phyloP scores from a whole-genome alignment of 257 asterid genomes.

The Nicotiana knightiana region DNA sequence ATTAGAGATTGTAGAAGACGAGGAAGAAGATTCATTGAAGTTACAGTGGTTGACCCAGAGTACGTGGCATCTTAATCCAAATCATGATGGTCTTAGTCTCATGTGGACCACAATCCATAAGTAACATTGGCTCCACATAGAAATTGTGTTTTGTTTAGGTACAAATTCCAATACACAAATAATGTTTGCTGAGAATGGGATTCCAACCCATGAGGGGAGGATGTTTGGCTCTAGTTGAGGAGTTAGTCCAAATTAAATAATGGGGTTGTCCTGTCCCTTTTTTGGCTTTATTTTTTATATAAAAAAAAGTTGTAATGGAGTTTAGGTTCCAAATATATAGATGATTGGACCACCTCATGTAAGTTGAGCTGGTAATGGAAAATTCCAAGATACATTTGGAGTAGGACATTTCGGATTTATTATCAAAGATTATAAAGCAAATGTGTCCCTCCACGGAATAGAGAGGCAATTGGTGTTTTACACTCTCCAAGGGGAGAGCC shows the following conservation, averaged over 20 bases:
- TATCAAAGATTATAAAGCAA: not conserved
- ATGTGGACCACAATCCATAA: slow-evolving; percentile 23
- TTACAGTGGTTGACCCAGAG: slow-evolving; percentile 5
- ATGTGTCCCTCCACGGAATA: slow-evolving; percentile 34
- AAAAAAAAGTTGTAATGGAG: not conserved
- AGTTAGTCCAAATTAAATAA: not conserved
- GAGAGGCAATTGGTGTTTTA: slow-evolving; percentile 39
- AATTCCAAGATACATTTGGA: not conserved
- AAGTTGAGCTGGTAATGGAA: not conserved
- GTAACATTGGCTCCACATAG: slow-evolving; percentile 7
- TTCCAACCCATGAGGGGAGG: slow-evolving; percentile 14
- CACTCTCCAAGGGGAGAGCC: slow-evolving; percentile 26
- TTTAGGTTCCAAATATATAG: slow-evolving; percentile 1
- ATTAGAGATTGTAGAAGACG: not conserved
- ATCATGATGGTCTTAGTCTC: slow-evolving; percentile 15
- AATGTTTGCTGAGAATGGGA: slow-evolving; percentile 13
- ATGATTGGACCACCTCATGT: slow-evolving; percentile 22
- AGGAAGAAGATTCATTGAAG: slow-evolving; percentile 25
- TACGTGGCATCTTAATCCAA: slow-evolving; percentile 33
- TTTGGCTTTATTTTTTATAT: not conserved
- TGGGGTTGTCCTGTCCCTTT: not conserved
- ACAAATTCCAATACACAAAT: slow-evolving; percentile 15
- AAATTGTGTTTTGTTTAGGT: not conserved
- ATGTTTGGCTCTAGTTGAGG: slow-evolving; percentile 2
- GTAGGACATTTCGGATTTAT: not conserved